Evolutionary conservation across 108 stramenopile genomes (phyloP).

Genomic region (Cyclostephanos tholiformis): DNA sequence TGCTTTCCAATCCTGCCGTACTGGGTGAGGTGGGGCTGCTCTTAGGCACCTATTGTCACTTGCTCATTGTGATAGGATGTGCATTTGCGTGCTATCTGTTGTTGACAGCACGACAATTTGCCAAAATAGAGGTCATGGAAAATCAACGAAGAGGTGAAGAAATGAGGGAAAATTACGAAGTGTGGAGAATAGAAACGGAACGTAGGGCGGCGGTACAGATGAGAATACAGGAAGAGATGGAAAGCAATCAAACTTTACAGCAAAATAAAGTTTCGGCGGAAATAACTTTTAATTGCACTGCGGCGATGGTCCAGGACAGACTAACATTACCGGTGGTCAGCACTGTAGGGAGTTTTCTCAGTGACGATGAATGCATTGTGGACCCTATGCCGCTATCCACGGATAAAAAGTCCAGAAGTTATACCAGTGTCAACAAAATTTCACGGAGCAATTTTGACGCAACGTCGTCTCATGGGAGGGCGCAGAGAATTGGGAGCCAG

Average conservation of each 20-base stretch:
- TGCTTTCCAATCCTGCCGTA: conserved; percentile 50
- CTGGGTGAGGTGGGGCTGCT: conserved; percentile 50
- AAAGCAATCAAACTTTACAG: conserved; percentile 5
- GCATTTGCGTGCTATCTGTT: conserved; percentile 52
- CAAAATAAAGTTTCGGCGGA: background rate
- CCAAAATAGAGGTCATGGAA: conserved; percentile 31
- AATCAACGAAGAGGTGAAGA: conserved; percentile 19
- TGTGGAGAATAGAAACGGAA: conserved; percentile 9
- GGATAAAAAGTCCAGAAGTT: background rate
- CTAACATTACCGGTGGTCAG: background rate
- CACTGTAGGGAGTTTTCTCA: background rate
- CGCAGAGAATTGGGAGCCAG: background rate
- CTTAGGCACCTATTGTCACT: conserved; percentile 50
- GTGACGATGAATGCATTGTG: background rate
- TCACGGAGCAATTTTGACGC: background rate
- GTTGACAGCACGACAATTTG: conserved; percentile 41
- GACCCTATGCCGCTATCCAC: background rate
- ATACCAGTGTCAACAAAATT: background rate
- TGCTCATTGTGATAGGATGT: conserved; percentile 48
- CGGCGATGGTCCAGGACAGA: conserved; percentile 4
- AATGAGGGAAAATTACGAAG: conserved; percentile 18
- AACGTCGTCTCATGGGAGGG: background rate
- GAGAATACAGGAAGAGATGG: background rate
- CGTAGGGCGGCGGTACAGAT: background rate
- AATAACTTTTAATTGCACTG: background rate